Base-by-base conservation (phyloP, 2,329 filamentous ascomycete species). In the Verticillium alfalfae region DNA sequence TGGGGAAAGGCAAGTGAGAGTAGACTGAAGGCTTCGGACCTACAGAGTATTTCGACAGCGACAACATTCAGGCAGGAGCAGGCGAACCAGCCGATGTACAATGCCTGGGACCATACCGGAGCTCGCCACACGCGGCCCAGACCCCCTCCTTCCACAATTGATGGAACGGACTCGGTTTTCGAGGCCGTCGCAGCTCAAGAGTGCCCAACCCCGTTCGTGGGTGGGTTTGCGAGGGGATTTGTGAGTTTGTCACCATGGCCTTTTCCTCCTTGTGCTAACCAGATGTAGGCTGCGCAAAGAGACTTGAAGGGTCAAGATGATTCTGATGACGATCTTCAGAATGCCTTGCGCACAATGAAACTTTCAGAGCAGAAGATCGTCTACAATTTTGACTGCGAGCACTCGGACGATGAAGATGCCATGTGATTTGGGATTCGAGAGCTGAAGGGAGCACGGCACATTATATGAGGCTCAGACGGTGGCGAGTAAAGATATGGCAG, bases 21-120 rank as follows among this genome's bases (percentile, higher is more conserved):
- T 3, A n/a, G 45, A 1, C 7, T 52, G 3, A 12, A n/a, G 18
- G n/a, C 22, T n/a, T 52, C 45, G 9, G 45, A 52, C 18, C 8
- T 52, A n/a, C 45, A 13, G 12, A 52, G 66, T 22, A 58, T 72
- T 5, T 73, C 72, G 3, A 74, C 71, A 1, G 72, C 73, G 7
- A 73, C 70, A 0, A 73, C 72, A 1, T 15, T 70, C 10, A 68
- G 69, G 1, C 65, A 63, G 67, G 49, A 60, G 1, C 64, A 58
- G 0, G 39, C 15, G 13, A 18, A 39, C 2, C 56, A 63, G 13
- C 61, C 68, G 0, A 36, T 54, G 0, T 75, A 64, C 65, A 75
- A 73, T 34, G 72, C 71, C 2, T 76, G 73, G 72, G 72, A 72
- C 10, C 18, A 67, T 1, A 60, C 45, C 5, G 74, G 74, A 0